Base-by-base conservation (phyloP, 352 stramenopile species). In the Phytophthora boehmeriae region DNA sequence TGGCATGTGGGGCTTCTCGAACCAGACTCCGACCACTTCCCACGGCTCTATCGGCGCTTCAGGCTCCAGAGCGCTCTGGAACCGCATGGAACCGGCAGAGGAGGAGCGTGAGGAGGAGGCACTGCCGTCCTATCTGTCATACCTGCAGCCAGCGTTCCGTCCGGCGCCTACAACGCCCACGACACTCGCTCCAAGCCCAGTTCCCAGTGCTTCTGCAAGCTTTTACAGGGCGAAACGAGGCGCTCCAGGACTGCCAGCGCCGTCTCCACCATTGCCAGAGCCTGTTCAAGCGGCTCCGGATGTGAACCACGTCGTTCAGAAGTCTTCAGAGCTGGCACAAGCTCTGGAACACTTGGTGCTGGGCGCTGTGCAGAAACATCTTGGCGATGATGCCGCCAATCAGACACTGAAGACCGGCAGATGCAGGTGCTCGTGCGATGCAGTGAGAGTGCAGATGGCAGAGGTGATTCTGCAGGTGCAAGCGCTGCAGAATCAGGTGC, bases 91-190 rank as follows among this genome's bases (percentile, higher is more conserved):
- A 42, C 72, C 76, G 0, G 78, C 80, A 28, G 82, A 91, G 56
- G 82, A 91, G 51, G 82, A 91, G 52, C 73, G 79, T 30, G 79
- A 89, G 44, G 82, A 91, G 54, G 82, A 91, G 54, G 82, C 82
- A 17, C 58, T 91, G 19, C 82, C 82, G 1, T 86, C 82, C 27
- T 91, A 91, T 44, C 56, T 91, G 23, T 89, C 82, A 35, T 91
- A 91, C 49, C 60, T 88, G 23, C 73, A 85, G 44, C 72, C 78
- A 8, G 54, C 75, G 51, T 87, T 86, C 62, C 68, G 64, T 53
- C 47, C 67, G 30, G 59, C 70, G 23, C 43, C 66, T 16, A 35
- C 50, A 8, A 57, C 59, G 17, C 30, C 61, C 16, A 54, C 59
- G 6, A 50, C 59, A 5, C 49, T 65, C 20, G 34, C 17, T 0